Conservation (phyloP, 441 rosid genomes). For the Geranium incanum region DNA sequence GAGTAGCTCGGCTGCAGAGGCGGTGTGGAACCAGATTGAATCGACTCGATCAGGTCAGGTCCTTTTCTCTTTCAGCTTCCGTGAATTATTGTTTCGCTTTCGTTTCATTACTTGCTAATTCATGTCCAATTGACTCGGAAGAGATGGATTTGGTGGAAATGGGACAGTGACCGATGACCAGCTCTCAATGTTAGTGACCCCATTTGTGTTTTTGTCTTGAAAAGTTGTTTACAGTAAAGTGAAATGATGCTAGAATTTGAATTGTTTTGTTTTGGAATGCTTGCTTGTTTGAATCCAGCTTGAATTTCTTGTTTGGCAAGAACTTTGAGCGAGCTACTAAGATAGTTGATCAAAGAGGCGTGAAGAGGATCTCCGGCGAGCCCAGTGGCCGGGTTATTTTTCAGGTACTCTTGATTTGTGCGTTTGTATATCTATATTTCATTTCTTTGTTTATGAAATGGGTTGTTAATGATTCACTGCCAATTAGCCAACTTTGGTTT, state of each 20-base stretch:
- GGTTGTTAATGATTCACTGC: neutral
- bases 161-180: slow-evolving; percentile 45
- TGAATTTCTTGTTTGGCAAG: slow-evolving; percentile 77
- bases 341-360: slow-evolving; percentile 64
- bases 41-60: slow-evolving; percentile 39
- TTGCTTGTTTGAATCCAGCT: slow-evolving; percentile 29
- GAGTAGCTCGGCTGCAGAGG: slow-evolving; percentile 39
- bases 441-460: neutral
- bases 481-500: neutral
- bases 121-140: neutral
- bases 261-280: neutral
- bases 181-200: slow-evolving; percentile 39
- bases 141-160: slow-evolving; percentile 10
- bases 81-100: neutral
- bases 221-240: neutral
- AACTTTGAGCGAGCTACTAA: slow-evolving; percentile 69
- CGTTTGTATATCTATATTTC: neutral
- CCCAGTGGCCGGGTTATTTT: slow-evolving; percentile 72
- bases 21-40: slow-evolving; percentile 41
- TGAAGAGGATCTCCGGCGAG: slow-evolving; percentile 59
- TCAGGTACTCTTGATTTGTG: slow-evolving; percentile 38
- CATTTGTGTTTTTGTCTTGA: neutral
- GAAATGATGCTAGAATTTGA: neutral
- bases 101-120: neutral
- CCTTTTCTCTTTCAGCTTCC: neutral